Evolutionary conservation across 1,284 basidiomycete species (phyloP), one percentile per base, ranked within the genome.

Genomic region (Phellinidium pouzarii): DNA sequence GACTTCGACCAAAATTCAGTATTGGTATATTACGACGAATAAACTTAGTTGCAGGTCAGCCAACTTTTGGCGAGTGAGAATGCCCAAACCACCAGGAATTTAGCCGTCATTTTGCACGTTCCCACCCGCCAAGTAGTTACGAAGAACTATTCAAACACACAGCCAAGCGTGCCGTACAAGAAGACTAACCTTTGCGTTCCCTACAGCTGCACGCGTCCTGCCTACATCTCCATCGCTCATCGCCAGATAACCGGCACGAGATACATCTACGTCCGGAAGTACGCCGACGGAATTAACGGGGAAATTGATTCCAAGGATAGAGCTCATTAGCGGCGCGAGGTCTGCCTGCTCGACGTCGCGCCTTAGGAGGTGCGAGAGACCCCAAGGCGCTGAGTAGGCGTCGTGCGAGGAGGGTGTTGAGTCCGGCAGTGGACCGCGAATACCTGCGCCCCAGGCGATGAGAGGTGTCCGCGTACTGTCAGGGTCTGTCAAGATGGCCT

Each of bases 391-490:
- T 1, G 87, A 89, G 60, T 85, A 90, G 0, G 73, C 69, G 59
- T 90, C 85, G 48, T 87, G 84, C 0, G 85, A 81, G 1, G 79
- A 77, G 4, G 75, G 73, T 0, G 54, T 60, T 0, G 68, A 67
- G 58, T 84, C 78, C 3, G 75, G 74, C 0, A 85, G 58, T 22
- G 87, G 86, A 0, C 79, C 76, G 8, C 87, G 79, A 41, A 89
- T 68, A 4, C 91, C 91, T 36, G 80, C 75, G 0, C 91, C 91
- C 91, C 91, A 94, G 0, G 78, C 81, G n/a, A 94, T 74, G 14
- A 93, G 72, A 14, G 91, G 91, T 0, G 91, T 94, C 20, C 88
- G 80, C 4, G 91, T 93, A 60, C 87, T 92, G 65, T 94, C 90
- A 0, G 90, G 91, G 60, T 94, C 87, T 90, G 56, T 8, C 20